Percentiles rank a stretch among this genome's conserved stretches.
phyloP scores from a whole-genome alignment of 2,329 filamentous ascomycete species.

The Periglandula ipomoeae region DNA sequence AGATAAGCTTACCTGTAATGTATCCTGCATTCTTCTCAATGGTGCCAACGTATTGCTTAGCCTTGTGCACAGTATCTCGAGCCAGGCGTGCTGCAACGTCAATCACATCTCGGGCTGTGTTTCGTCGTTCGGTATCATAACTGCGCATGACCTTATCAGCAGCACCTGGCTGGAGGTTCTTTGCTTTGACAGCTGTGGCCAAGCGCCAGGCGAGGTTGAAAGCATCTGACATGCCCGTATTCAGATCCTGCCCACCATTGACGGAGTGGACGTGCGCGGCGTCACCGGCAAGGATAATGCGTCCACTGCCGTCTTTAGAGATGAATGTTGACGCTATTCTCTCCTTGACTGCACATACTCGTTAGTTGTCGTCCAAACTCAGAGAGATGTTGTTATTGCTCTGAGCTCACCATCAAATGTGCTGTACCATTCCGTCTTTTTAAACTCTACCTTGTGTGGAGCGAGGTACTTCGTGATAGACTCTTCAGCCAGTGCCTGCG shows the following conservation, averaged over 20 bases:
- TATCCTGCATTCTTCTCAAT: constrained; percentile 39
- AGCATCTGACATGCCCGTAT: constrained; percentile 48
- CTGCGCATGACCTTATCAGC: constrained; percentile 25
- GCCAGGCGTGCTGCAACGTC: constrained; percentile 37
- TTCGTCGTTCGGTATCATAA: constrained; percentile 35
- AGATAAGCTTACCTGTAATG: constrained; percentile 31
- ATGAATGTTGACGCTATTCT: constrained; percentile 30
- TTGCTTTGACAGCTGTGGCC: constrained; percentile 17
- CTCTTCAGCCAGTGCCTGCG: constrained; percentile 26
- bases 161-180: constrained; percentile 13
- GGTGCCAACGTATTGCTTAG: constrained; percentile 35
- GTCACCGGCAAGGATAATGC: constrained; percentile 45
- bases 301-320: constrained; percentile 29
- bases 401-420: constrained; percentile 33
- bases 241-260: constrained; percentile 48
- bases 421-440: constrained; percentile 38
- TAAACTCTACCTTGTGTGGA: constrained; percentile 33
- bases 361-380: constrained; percentile 3
- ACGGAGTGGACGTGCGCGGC: constrained; percentile 48
- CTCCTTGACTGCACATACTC: constrained; percentile 26
- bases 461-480: constrained; percentile 35
- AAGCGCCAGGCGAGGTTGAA: constrained; percentile 47
- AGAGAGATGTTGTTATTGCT: constrained; percentile 4
- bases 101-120: constrained; percentile 35
- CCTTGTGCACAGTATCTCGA: constrained; percentile 32